Conservation (phyloP, 345 rosid species). For the Eucalyptus caleyi region DNA sequence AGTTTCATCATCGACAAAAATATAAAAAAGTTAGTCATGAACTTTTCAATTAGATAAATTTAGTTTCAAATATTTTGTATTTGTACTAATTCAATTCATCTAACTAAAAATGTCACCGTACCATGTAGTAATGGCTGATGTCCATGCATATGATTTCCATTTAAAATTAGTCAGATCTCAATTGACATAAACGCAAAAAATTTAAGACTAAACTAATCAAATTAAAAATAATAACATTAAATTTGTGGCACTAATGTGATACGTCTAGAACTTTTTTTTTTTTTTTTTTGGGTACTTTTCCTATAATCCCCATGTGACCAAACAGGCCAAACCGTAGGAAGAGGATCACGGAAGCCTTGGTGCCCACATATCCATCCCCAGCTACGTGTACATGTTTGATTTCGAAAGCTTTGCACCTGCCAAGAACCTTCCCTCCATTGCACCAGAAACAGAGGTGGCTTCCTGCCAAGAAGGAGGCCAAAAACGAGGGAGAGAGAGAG, state of each 20-base stretch:
- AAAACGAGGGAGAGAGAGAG: background rate
- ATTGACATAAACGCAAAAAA: fast-evolving
- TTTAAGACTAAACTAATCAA: fast-evolving
- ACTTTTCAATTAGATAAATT: fast-evolving
- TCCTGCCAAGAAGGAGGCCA: background rate
- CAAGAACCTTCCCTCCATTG: background rate
- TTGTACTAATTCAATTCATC: fast-evolving
- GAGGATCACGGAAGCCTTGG: background rate
- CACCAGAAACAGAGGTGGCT: background rate
- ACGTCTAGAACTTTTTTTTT: too few species aligned
- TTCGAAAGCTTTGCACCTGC: background rate
- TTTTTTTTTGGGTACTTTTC: too few species aligned
- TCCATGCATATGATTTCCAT: fast-evolving
- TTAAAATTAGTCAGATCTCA: fast-evolving
- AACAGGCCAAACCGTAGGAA: background rate
- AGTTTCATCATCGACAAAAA: fast-evolving
- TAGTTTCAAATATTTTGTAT: fast-evolving
- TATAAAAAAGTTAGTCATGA: fast-evolving
- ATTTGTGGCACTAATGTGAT: too few species aligned
- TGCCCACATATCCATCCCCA: background rate
- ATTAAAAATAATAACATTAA: fast-evolving
- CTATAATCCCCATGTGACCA: background rate
- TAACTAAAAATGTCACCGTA: fast-evolving
- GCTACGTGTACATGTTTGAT: background rate
- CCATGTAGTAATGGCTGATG: fast-evolving